Evolutionary conservation across 164 flowering plant species (phyloP).

Genomic region (Malania oleifera): DNA sequence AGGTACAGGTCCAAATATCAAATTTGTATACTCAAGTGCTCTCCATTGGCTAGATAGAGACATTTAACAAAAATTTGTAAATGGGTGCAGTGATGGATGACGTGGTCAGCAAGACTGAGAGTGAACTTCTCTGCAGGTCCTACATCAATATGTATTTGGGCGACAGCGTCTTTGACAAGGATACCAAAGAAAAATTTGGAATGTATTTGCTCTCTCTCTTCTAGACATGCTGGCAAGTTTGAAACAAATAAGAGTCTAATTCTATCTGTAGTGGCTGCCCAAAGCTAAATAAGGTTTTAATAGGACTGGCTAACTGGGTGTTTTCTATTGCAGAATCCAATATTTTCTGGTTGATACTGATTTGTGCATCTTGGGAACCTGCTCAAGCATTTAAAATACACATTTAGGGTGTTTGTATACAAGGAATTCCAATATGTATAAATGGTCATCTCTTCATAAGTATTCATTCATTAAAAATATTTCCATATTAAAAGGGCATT

Average conservation of each 20-base stretch:
- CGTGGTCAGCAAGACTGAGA: slow-evolving; percentile 53
- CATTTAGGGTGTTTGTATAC: too few species aligned
- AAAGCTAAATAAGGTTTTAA: slow-evolving; percentile 9
- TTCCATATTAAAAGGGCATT: background rate
- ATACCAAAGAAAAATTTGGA: slow-evolving; percentile 59
- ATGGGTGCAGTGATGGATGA: slow-evolving; percentile 44
- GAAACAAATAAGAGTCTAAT: slow-evolving; percentile 12
- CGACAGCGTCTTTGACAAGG: slow-evolving; percentile 55
- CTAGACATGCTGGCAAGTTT: slow-evolving; percentile 15
- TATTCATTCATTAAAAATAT: too few species aligned
- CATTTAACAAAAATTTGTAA: background rate
- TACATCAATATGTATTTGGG: slow-evolving; percentile 53
- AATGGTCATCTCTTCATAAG: too few species aligned
- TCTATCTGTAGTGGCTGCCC: background rate
- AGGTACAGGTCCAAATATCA: slow-evolving; percentile 22
- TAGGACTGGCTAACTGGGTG: too few species aligned
- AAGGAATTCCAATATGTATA: too few species aligned
- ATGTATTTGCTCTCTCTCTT: slow-evolving; percentile 43
- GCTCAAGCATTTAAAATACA: too few species aligned
- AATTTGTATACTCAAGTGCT: background rate
- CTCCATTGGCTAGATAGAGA: background rate
- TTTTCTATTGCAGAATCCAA: too few species aligned
- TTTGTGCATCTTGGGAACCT: too few species aligned
- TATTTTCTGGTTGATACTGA: too few species aligned
- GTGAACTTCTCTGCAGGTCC: slow-evolving; percentile 65